Percentiles rank a stretch among this genome's conserved stretches.
Conservation (phyloP, 2,329 filamentous ascomycete genomes). For the Pyrenochaeta sp. region DNA sequence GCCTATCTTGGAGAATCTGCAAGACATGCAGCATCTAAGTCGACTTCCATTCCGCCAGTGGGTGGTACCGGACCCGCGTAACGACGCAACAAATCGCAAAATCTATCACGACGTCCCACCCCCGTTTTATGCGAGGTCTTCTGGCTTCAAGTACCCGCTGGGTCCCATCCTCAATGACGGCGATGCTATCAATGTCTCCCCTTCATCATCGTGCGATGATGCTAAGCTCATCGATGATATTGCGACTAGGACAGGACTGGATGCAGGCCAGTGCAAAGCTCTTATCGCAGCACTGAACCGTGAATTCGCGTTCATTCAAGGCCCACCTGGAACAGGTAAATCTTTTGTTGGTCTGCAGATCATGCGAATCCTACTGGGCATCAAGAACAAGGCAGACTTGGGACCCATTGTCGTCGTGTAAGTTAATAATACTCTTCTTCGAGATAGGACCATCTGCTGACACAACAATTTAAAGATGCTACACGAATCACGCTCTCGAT, state of each 20-base stretch:
- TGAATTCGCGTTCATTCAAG: slow-evolving; percentile 69
- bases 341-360: slow-evolving; percentile 66
- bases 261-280: slow-evolving; percentile 59
- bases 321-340: slow-evolving; percentile 75
- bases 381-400: slow-evolving; percentile 41
- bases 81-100: neutral
- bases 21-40: slow-evolving; percentile 32
- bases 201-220: slow-evolving; percentile 24
- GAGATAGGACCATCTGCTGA: neutral
- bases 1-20: slow-evolving; percentile 34
- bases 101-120: slow-evolving; percentile 27
- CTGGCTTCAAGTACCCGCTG: slow-evolving; percentile 30
- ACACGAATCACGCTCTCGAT: slow-evolving; percentile 50
- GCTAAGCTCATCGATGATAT: slow-evolving; percentile 18
- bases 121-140: slow-evolving; percentile 30
- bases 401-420: slow-evolving; percentile 55
- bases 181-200: slow-evolving; percentile 10
- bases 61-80: slow-evolving; percentile 29
- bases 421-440: slow-evolving; percentile 6
- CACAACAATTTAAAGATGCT: neutral
- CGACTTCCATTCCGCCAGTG: slow-evolving; percentile 37
- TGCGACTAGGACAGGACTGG: slow-evolving; percentile 50
- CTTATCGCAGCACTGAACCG: slow-evolving; percentile 62
- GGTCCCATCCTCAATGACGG: slow-evolving; percentile 20
- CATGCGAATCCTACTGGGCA: slow-evolving; percentile 63